These are phyloP conservation scores for Malassezia slooffiae DNA, from an alignment of 1,284 basidiomycete species.

Conservation along the genomic window DNA sequence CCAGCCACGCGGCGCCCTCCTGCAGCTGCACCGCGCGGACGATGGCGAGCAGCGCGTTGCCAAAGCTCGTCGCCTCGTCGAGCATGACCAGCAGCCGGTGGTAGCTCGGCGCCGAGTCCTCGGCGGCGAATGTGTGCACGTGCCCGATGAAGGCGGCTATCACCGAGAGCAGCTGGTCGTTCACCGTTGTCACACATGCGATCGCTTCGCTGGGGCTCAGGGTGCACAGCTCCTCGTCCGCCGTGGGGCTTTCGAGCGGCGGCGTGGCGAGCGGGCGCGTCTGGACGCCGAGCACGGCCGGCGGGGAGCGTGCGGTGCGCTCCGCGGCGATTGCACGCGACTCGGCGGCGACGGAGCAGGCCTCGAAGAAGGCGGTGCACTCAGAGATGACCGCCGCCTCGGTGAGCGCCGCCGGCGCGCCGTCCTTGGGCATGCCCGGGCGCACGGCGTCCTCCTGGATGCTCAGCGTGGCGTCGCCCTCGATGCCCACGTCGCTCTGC, in stretches of 20 bases:
- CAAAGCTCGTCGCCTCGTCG: slow-evolving; percentile 53
- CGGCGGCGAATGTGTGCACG: slow-evolving; percentile 78
- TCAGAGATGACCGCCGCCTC: no score
- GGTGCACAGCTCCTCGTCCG: no score
- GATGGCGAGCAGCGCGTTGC: slow-evolving; percentile 72
- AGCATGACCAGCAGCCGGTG: slow-evolving; percentile 88
- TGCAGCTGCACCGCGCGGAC: slow-evolving; percentile 58
- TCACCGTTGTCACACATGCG: slow-evolving; percentile 52
- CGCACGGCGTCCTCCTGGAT: no score
- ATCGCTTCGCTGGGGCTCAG: slow-evolving; percentile 45
- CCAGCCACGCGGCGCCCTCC: neutral
- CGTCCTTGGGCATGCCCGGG: no score
- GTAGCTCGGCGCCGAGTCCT: slow-evolving; percentile 71
- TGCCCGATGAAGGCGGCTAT: slow-evolving; percentile 96
- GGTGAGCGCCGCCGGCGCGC: no score
- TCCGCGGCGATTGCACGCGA: no score
- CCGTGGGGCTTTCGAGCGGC: neutral
- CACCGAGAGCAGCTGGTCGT: slow-evolving; percentile 64
- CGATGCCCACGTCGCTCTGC: no score
- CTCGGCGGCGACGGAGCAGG: no score
- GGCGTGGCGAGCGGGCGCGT: neutral
- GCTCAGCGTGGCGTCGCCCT: no score
- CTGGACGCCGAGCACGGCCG: no score
- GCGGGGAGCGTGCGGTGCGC: no score
- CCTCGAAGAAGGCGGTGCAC: no score